Evolutionary conservation across 2,329 filamentous ascomycete species (phyloP), one percentile per base, ranked within the genome.

Genomic region (Fusarium fracticaudum): DNA sequence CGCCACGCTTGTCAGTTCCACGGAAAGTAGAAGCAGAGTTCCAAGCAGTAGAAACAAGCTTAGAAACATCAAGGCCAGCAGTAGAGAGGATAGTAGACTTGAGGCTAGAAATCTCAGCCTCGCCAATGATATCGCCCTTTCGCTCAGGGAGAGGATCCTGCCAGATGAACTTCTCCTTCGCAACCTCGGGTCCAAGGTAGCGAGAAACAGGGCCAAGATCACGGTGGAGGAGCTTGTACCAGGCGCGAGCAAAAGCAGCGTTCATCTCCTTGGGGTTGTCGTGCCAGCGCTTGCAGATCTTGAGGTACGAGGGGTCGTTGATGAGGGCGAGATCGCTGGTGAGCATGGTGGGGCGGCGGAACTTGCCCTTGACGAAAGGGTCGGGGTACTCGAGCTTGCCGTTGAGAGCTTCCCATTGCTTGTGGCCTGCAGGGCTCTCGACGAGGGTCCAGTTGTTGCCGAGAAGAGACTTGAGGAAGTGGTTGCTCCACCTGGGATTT

Each of bases 181-280:
- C 92, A 24, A 94, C 86, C 83, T 95, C 93, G 3, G 93, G 93
- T 37, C 93, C 93, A 53, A 94, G 79, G 86, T 93, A 95, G 80
- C 91, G 92, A 31, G 87, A 80, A 61, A 89, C 86, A 48, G 93
- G 93, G 22, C 93, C 93, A 84, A 95, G 89, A 81, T 95, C 93
- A 84, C 93, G 92, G 85, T 95, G 93, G 40, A 93, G 86, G 47
- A 95, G 88, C 89, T 95, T 95, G 89, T 94, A 95, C 93, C 93
- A 95, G 20, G 93, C 93, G 57, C 90, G 89, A 29, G 88, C 86
- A 79, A 95, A 95, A 14, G 88, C 91, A 69, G 94, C 90, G 61
- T 87, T 87, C 44, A 95, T 87, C 85, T 93, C 84, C 51, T 92
- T 87, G 4, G 91, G 91, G 83, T 95, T 84, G 75, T 90, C 89